Percentiles rank a stretch among this genome's conserved stretches.
Conservation (phyloP, 23 red algal species). For the Gracilariopsis chorda region DNA sequence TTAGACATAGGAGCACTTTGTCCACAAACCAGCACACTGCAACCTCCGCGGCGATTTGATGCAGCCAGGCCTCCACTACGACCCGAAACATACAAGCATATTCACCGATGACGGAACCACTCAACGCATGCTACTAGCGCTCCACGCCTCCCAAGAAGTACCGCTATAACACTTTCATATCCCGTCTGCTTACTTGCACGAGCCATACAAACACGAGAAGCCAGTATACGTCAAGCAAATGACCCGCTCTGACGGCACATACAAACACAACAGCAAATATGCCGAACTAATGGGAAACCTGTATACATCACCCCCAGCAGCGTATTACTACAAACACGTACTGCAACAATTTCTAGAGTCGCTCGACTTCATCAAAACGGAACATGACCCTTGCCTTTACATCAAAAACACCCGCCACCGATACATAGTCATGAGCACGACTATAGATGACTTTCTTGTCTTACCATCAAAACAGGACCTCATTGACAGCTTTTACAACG, state of each 20-base stretch:
- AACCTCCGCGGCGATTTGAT: neutral
- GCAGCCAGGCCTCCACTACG: neutral
- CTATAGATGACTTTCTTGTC: neutral
- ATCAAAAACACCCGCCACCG: no score
- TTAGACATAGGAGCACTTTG: neutral
- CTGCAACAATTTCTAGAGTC: no score
- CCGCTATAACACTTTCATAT: neutral
- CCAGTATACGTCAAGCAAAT: no score
- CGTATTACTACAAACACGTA: no score
- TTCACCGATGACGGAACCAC: neutral
- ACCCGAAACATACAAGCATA: neutral
- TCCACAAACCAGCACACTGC: neutral
- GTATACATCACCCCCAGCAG: no score
- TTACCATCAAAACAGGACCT: neutral
- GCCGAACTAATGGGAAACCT: no score
- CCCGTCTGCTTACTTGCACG: neutral
- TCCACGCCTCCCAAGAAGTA: neutral
- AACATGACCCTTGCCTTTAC: no score
- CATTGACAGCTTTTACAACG: neutral
- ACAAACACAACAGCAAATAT: no score
- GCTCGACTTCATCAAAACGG: no score
- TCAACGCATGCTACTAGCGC: neutral
- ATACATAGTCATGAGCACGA: no score
- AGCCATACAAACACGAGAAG: no score
- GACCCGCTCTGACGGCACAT: no score